These are phyloP conservation scores for Sugiyamaella valdiviana DNA, from an alignment of 805 yeast species.

Conservation along the genomic window DNA sequence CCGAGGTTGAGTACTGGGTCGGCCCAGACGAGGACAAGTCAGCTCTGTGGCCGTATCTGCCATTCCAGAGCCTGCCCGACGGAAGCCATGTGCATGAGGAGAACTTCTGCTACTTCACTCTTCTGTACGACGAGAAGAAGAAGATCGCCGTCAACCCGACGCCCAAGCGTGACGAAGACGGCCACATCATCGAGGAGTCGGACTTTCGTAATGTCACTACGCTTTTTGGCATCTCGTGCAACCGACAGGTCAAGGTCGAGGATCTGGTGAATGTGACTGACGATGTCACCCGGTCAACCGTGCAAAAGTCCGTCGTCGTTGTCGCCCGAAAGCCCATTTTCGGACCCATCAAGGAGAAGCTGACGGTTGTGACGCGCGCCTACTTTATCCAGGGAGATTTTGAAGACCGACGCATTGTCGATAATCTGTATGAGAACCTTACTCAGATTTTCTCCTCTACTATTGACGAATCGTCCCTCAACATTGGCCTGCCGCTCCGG, in stretches of 20 bases:
- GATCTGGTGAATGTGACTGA: constrained; percentile 51
- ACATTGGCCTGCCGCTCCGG: constrained; percentile 68
- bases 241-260: constrained; percentile 66
- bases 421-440: constrained; percentile 60
- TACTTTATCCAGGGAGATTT: constrained; percentile 79
- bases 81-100: constrained; percentile 93
- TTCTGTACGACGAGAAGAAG: constrained; percentile 57
- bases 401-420: constrained; percentile 59
- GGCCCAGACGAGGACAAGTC: constrained; percentile 41
- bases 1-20: constrained; percentile 90
- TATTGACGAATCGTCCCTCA: constrained; percentile 51
- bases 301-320: constrained; percentile 86
- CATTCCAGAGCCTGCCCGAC: constrained; percentile 94
- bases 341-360: constrained; percentile 76
- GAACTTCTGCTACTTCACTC: constrained; percentile 84
- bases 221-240: constrained; percentile 91
- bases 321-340: constrained; percentile 82
- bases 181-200: constrained; percentile 35
- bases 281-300: constrained; percentile 76
- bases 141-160: constrained; percentile 41
- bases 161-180: constrained; percentile 35
- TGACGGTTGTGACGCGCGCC: constrained; percentile 81
- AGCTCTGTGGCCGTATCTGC: constrained; percentile 72
- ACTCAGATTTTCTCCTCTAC: constrained; percentile 31
- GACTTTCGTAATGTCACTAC: constrained; percentile 49